These are phyloP conservation scores for Nicotiana obtusifolia DNA, from an alignment of 257 asterid species.

Conservation along the genomic window DNA sequence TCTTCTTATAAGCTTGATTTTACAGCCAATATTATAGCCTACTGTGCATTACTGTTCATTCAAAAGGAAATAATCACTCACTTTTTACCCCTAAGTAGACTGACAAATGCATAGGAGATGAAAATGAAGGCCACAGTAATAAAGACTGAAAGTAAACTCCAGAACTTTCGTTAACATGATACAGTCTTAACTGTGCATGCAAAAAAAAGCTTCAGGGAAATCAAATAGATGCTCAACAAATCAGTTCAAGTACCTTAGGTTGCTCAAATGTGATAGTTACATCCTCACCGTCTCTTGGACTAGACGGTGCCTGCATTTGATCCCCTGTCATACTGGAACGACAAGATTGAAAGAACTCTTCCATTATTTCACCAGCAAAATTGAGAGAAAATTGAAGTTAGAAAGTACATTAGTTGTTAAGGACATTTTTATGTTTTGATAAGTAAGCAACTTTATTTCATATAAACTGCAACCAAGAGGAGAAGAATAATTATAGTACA, in stretches of 20 bases:
- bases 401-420: not conserved
- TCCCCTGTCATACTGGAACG: slow-evolving; percentile 89
- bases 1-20: not conserved
- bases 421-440: not conserved
- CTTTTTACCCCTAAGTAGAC: not conserved
- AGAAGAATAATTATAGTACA: not conserved
- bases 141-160: not conserved
- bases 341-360: slow-evolving; percentile 22
- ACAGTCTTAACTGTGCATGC: not conserved
- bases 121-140: not conserved
- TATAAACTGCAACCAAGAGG: not conserved
- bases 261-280: slow-evolving; percentile 46
- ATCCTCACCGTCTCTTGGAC: slow-evolving; percentile 94
- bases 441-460: not conserved
- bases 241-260: slow-evolving; percentile 47
- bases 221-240: slow-evolving; percentile 17
- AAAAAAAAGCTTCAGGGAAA: not conserved
- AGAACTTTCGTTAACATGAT: not conserved
- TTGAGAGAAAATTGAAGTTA: slow-evolving; percentile 19
- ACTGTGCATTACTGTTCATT: not conserved
- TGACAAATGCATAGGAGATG: not conserved
- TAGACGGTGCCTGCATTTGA: slow-evolving; percentile 74
- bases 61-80: not conserved
- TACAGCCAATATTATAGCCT: not conserved
- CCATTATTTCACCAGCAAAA: slow-evolving; percentile 83